These are phyloP conservation scores for Lactarius pseudohatsudake DNA, from an alignment of 768 basidiomycete species.

Conservation along the genomic window DNA sequence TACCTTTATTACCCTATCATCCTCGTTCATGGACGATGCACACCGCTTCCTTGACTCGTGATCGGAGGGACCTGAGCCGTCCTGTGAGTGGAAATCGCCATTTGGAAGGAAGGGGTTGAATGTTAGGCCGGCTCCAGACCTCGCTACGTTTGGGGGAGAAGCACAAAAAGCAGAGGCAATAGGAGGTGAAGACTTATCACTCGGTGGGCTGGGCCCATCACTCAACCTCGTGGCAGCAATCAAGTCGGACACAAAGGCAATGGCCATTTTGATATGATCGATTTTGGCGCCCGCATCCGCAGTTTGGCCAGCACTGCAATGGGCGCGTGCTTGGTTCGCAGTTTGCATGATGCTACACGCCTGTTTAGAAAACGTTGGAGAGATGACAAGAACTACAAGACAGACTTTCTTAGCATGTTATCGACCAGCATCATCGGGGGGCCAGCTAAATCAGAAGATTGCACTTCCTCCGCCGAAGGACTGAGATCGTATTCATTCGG, in stretches of 20 bases:
- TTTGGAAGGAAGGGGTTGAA: constrained; percentile 29
- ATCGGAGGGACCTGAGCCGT: constrained; percentile 39
- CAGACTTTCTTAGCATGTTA: constrained; percentile 56
- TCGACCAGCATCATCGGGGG: constrained; percentile 52
- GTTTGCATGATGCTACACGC: constrained; percentile 57
- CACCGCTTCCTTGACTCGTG: constrained; percentile 50
- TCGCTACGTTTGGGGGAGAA: constrained; percentile 26
- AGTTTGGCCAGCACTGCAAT: constrained; percentile 48
- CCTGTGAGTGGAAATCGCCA: constrained; percentile 34
- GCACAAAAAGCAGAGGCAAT: constrained; percentile 19
- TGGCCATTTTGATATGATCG: constrained; percentile 55
- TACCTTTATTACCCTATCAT: constrained; percentile 45
- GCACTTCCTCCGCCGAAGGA: constrained; percentile 31
- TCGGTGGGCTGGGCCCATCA: constrained; percentile 36
- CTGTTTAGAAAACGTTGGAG: constrained; percentile 23
- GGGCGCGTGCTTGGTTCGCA: constrained; percentile 55
- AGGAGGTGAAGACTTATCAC: constrained; percentile 30
- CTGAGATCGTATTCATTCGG: constrained; percentile 31
- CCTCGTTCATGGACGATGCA: constrained; percentile 46
- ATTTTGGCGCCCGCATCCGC: constrained; percentile 51
- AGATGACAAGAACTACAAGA: constrained; percentile 29
- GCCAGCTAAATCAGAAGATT: constrained; percentile 40
- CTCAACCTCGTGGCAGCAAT: constrained; percentile 46
- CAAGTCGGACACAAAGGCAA: constrained; percentile 54
- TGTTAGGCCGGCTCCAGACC: constrained; percentile 17